Base-by-base conservation (phyloP, 2,329 filamentous ascomycete genomes). In the Cladobotryum protrusum region DNA sequence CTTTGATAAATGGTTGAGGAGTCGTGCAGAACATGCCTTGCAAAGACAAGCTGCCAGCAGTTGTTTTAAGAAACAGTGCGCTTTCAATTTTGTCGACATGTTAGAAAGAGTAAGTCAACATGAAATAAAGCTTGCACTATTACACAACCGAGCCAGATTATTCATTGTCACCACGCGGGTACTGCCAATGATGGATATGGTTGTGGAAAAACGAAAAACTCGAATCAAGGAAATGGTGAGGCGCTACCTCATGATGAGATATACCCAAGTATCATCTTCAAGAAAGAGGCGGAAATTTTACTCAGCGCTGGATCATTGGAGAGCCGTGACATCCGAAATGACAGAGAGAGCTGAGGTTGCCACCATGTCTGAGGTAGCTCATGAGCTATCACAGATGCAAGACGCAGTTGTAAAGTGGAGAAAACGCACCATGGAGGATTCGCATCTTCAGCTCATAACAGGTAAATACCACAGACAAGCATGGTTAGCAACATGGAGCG, bases 221-320 rank as follows among this genome's bases (percentile, higher is more conserved):
- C 57, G 55, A 29, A 59, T 63, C 24, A 67, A 62, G 46, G 48
- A 59, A 11, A 51, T 59, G 19, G 54, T 69, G 14, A 63, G 66
- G 42, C 60, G 56, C 15, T 61, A 66, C 52, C 57, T 69, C 13
- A 68, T 65, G 65, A 57, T 57, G 48, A 63, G 62, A 49, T 69
- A 68, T 47, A 66, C 65, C 3, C 58, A 68, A 50, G 57, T 61
- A 19, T 69, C 65, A 5, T 63, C 65, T 4, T 56, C 53, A 14
- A 57, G 61, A 43, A 68, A 63, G 44, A 64, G 60, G 29, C 58
- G 64, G 37, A 64, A 61, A 29, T 67, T 68, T 49, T 65, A 64
- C 40, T 33, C 47, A 11, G 63, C 63, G 13, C 53, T 70, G 32
- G 60, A 63, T 44, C 56, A 42, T 43, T 69, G 67, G 67, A 60